These are phyloP conservation scores for Sporothrix sp. DNA, from an alignment of 2,329 filamentous ascomycete species.

Conservation along the genomic window DNA sequence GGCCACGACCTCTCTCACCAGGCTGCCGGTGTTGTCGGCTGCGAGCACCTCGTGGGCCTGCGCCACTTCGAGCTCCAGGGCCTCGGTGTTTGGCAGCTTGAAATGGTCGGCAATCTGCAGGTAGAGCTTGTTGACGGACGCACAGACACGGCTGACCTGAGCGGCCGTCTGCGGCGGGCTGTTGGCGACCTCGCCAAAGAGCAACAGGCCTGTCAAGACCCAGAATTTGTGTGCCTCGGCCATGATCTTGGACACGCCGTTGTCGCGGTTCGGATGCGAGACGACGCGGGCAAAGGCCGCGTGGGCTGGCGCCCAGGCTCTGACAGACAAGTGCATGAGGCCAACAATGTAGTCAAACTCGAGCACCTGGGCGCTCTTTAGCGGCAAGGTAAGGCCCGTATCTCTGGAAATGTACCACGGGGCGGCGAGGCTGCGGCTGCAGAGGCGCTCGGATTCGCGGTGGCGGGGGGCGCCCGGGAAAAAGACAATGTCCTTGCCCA, in stretches of 20 bases:
- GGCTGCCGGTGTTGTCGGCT: slow-evolving; percentile 61
- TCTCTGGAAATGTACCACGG: slow-evolving; percentile 49
- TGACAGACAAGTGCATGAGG: slow-evolving; percentile 52
- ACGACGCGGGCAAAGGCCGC: slow-evolving; percentile 56
- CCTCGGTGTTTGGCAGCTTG: slow-evolving; percentile 40
- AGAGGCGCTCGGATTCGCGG: slow-evolving; percentile 26
- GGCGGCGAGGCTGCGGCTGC: slow-evolving; percentile 37
- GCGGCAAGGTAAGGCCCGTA: slow-evolving; percentile 45
- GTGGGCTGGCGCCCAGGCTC: slow-evolving; percentile 53
- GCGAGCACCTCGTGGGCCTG: slow-evolving; percentile 45
- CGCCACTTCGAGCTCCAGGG: slow-evolving; percentile 55
- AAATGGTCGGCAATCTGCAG: slow-evolving; percentile 39
- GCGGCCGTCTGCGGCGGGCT: slow-evolving; percentile 47
- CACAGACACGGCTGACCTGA: slow-evolving; percentile 46
- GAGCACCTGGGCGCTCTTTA: slow-evolving; percentile 46
- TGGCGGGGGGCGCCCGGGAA: slow-evolving; percentile 40
- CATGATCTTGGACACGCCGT: slow-evolving; percentile 65
- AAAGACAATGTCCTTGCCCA: slow-evolving; percentile 57
- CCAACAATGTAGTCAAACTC: slow-evolving; percentile 61
- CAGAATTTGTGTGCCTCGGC: slow-evolving; percentile 88
- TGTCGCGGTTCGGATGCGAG: slow-evolving; percentile 54
- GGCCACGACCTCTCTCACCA: slow-evolving; percentile 59
- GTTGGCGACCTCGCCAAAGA: slow-evolving; percentile 45
- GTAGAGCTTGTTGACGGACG: slow-evolving; percentile 41
- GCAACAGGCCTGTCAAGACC: slow-evolving; percentile 66